These are phyloP conservation scores for Gossypium bickii DNA, from an alignment of 345 rosid genomes.

Conservation along the genomic window DNA sequence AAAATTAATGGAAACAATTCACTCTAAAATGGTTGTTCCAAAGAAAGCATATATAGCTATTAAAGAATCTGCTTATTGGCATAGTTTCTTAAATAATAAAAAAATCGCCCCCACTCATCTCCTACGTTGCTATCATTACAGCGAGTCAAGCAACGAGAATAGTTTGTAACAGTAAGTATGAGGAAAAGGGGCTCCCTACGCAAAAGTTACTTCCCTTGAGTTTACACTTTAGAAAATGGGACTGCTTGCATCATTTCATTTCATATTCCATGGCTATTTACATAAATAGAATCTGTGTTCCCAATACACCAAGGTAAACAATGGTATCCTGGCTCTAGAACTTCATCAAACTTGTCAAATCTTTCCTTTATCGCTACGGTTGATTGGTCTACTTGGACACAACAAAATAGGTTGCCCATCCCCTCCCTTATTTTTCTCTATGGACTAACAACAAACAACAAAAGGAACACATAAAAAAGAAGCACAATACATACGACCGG, in stretches of 20 bases:
- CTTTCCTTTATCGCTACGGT: conserved; percentile 51
- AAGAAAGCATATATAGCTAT: background rate
- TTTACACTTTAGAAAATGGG: too few species aligned
- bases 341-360: conserved; percentile 55
- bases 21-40: background rate
- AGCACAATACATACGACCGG: too few species aligned
- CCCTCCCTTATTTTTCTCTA: background rate
- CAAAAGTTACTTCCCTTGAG: too few species aligned
- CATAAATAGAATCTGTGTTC: background rate
- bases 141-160: too few species aligned
- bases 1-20: background rate
- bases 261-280: too few species aligned
- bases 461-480: too few species aligned
- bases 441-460: background rate
- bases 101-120: too few species aligned
- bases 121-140: too few species aligned
- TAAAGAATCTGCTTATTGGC: background rate
- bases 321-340: conserved; percentile 67
- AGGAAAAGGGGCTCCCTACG: too few species aligned
- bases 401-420: conserved; percentile 52
- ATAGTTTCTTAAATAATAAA: too few species aligned
- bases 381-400: conserved; percentile 50
- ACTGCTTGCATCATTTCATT: too few species aligned
- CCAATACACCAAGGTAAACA: conserved; percentile 60
- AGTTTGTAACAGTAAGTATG: too few species aligned